Evolutionary conservation across 1,284 basidiomycete genomes (phyloP), one percentile per base, ranked within the genome.

Genomic region (Lentinus polychrous): DNA sequence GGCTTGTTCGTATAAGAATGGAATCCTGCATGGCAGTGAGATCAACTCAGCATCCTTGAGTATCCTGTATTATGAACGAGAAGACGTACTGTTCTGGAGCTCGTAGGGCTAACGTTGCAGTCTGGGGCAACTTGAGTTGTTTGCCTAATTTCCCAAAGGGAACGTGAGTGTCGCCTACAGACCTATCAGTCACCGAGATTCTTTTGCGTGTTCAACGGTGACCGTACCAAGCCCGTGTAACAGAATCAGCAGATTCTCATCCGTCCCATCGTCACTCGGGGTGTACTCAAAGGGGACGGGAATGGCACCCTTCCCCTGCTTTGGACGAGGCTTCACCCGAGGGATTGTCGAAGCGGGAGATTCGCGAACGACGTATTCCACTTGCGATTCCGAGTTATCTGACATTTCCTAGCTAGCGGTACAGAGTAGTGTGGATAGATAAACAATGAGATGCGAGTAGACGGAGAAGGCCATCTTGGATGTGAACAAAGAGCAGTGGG

Each of bases 241-340:
- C 45, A 96, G 73, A 51, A 96, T 76, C 27, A 96, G 66, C 22
- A 95, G 65, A 63, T 95, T 96, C 60, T 91, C 84, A 57, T 95
- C 91, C 12, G 81, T 86, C 22, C 88, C 89, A 61, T 91, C 86
- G 51, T 83, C 78, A 52, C 86, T 87, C 10, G 83, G 69, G 14
- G 64, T 54, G 61, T 91, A 93, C 8, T 67, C 69, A 62, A 85
- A 86, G 22, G 76, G 74, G 11, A 79, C 71, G 3, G 75, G 67
- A 32, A 86, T 71, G 12, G 14, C 38, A 2, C n/a, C 22, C 3
- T 63, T 62, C 10, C 67, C 62, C 2, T 63, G 52, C 42, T 68
- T 69, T 0, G 86, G 86, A 2, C 66, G 49, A 2, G 70, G 69
- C 64, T 86, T 87, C 24, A 69, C 68, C 47, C 66, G 65, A n/a